Percentiles rank a stretch among this genome's conserved stretches.
Conservation (phyloP, 2,329 filamentous ascomycete genomes). For the Fusarium sp. region DNA sequence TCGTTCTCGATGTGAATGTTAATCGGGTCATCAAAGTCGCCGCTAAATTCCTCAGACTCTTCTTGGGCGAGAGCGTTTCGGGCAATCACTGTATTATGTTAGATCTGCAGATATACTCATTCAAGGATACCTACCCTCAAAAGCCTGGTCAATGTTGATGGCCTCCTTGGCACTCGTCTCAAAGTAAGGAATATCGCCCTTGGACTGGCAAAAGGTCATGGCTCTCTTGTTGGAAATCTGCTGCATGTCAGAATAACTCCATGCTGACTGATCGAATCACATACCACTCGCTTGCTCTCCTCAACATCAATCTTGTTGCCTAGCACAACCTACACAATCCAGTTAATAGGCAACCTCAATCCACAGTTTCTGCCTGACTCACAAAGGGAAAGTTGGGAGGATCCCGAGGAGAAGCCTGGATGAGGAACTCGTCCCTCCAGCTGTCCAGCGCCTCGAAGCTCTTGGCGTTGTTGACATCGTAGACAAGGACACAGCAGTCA, state of each 20-base stretch:
- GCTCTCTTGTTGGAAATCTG: constrained; percentile 95
- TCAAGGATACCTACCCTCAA: constrained; percentile 67
- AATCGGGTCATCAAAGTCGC: constrained; percentile 97
- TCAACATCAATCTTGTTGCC: constrained; percentile 99
- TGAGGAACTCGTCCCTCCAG: constrained; percentile 98
- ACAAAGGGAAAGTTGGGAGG: constrained; percentile 99
- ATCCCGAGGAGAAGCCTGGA: constrained; percentile 95
- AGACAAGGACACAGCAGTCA: constrained; percentile 97
- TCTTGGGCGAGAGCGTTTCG: constrained; percentile 95
- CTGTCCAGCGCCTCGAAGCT: constrained; percentile 98
- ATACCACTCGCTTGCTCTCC: constrained; percentile 92
- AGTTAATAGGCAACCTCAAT: constrained; percentile 31
- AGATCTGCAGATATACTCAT: neutral
- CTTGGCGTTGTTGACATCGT: constrained; percentile 99
- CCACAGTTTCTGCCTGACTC: constrained; percentile 53
- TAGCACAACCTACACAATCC: constrained; percentile 79
- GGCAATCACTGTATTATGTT: constrained; percentile 80
- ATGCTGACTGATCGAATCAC: neutral
- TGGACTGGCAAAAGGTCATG: constrained; percentile 97
- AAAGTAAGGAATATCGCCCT: constrained; percentile 97
- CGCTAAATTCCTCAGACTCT: constrained; percentile 97
- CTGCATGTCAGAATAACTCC: constrained; percentile 17
- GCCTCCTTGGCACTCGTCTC: constrained; percentile 99
- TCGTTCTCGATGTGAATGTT: constrained; percentile 98
- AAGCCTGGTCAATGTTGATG: constrained; percentile 91